Conservation (phyloP, 345 rosid species). For the Arabidopsis suecica region DNA sequence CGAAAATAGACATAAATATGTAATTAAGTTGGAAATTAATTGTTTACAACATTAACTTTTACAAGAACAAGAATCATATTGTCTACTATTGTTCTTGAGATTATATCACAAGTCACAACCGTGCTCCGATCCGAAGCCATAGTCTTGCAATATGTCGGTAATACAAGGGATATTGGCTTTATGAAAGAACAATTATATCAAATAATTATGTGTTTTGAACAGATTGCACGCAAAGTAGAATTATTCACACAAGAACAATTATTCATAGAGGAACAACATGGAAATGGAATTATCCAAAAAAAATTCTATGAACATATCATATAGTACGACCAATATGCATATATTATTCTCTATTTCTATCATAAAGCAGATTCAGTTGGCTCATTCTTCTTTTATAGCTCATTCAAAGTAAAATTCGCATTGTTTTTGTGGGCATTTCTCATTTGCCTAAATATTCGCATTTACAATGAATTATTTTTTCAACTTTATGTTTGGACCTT, state of each 20-base stretch:
- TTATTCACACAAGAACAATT: not conserved
- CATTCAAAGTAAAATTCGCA: slow-evolving; percentile 8
- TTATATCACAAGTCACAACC: not conserved
- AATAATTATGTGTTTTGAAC: not conserved
- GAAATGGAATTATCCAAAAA: not conserved
- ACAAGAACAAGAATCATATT: slow-evolving; percentile 2
- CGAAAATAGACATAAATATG: not conserved
- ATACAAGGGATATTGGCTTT: not conserved
- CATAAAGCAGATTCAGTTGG: slow-evolving; percentile 2
- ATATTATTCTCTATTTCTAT: not conserved
- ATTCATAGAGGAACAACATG: slow-evolving; percentile 2
- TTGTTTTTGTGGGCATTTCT: slow-evolving; percentile 9
- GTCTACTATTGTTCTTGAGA: slow-evolving; percentile 5
- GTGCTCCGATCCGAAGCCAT: not conserved
- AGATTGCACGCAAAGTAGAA: not conserved
- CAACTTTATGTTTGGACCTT: slow-evolving; percentile 18
- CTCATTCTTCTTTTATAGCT: not conserved
- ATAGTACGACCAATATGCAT: not conserved
- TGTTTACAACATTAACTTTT: not conserved
- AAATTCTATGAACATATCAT: not conserved
- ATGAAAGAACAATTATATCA: not conserved
- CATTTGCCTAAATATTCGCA: slow-evolving; percentile 19
- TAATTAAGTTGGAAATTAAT: not conserved
- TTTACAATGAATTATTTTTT: slow-evolving; percentile 1
- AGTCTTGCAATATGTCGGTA: not conserved